Percentiles rank a stretch among this genome's conserved stretches.
phyloP scores from a whole-genome alignment of 1,139 yeast species.

The Suhomyces choctaworum region DNA sequence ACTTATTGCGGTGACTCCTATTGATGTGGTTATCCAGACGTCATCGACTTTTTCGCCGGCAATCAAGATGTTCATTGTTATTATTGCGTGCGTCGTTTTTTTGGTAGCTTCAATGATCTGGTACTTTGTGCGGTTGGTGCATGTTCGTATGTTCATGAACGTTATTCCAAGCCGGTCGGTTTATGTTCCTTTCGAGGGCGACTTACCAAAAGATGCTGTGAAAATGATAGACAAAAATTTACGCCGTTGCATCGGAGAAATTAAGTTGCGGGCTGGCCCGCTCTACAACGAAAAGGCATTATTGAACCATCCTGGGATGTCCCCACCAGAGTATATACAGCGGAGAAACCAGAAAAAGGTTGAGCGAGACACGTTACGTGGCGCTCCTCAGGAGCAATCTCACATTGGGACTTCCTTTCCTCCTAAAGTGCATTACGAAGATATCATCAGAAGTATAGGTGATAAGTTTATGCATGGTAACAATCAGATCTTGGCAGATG shows the following conservation, averaged over 20 bases:
- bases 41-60: constrained; percentile 53
- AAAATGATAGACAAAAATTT: constrained; percentile 38
- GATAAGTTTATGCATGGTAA: constrained; percentile 40
- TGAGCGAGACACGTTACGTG: background rate
- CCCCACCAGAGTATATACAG: constrained; percentile 46
- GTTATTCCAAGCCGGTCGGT: constrained; percentile 69
- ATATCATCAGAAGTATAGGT: constrained; percentile 58
- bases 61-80: constrained; percentile 72
- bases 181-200: constrained; percentile 69
- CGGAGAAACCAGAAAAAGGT: constrained; percentile 22
- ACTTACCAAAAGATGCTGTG: constrained; percentile 56
- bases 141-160: constrained; percentile 57
- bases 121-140: constrained; percentile 55
- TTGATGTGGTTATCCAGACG: constrained; percentile 75
- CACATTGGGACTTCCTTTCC: constrained; percentile 38
- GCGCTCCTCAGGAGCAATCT: constrained; percentile 3
- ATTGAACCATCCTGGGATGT: constrained; percentile 66
- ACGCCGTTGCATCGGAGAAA: constrained; percentile 43
- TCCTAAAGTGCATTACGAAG: constrained; percentile 62
- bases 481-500: constrained; percentile 30
- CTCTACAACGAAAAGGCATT: constrained; percentile 31
- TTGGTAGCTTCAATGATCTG: constrained; percentile 50
- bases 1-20: constrained; percentile 65
- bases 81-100: constrained; percentile 67
- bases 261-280: constrained; percentile 55